phyloP scores from a whole-genome alignment of 106 monocot genomes.

The Xerophyta viscosa region DNA sequence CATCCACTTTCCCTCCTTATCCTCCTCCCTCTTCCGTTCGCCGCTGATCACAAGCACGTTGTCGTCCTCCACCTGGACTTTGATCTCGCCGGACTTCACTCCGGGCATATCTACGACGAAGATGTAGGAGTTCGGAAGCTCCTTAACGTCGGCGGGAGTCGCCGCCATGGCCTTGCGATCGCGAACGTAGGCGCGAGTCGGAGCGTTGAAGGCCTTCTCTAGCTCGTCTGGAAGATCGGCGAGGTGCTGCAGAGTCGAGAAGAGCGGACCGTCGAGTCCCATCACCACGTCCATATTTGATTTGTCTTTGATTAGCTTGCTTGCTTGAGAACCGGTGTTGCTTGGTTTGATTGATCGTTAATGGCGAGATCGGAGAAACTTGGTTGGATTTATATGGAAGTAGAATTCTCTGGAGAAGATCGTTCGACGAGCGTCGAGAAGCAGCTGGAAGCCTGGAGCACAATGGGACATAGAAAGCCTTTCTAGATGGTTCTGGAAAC shows the following conservation, averaged over 20 bases:
- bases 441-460: too few relatives aligned
- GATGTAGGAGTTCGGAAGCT: constrained; percentile 31
- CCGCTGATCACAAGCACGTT: constrained; percentile 14
- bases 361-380: too few relatives aligned
- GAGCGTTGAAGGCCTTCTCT: constrained; percentile 41
- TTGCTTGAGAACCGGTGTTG: too few relatives aligned
- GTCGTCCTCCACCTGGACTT: constrained; percentile 15
- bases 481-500: too few relatives aligned
- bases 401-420: too few relatives aligned
- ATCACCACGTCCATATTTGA: constrained; percentile 2
- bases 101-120: constrained; percentile 54
- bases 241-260: constrained; percentile 10
- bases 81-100: constrained; percentile 37
- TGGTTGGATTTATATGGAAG: too few relatives aligned
- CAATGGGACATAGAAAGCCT: too few relatives aligned
- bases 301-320: neutral
- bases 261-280: neutral
- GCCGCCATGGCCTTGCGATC: constrained; percentile 58
- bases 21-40: constrained; percentile 13
- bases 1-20: constrained; percentile 32
- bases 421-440: too few relatives aligned
- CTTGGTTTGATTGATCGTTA: too few relatives aligned
- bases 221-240: constrained; percentile 28
- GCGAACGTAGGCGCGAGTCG: constrained; percentile 48
- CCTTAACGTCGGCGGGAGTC: constrained; percentile 62